Base-by-base conservation (phyloP, 192 early-diverging fungal species). In the Podila clonocystis region DNA sequence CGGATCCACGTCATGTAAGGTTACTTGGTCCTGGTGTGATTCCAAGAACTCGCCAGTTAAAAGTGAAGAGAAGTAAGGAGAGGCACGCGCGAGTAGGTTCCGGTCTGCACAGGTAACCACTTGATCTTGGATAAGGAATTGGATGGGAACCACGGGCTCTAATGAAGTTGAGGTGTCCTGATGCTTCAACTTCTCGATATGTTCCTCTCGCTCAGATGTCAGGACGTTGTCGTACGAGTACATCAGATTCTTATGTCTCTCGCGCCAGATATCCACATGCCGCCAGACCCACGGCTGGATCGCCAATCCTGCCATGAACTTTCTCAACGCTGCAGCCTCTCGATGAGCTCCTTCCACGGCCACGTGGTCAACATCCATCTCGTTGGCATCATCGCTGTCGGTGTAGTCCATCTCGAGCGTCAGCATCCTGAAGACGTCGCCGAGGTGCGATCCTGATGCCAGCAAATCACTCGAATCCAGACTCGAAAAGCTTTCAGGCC, bases 351-450 rank as follows among this genome's bases (percentile, higher is more conserved):
- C 26, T 65, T 48, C 30, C 28, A 19, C 6, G 17, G 5, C 28
- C 15, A 19, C 28, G 15, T 29, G 4, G 41, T 9, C 24, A 4
- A 9, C 7, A 28, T 65, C 30, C 11, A 45, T 55, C 52, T 62
- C 61, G 13, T 63, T 15, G 11, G 1, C 63, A 2, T 30, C 62
- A 11, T 30, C 62, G 5, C 20, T 5, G 31, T 65, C 68, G 30
- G 7, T 60, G 36, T 69, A 80, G 22, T 80, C 70, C 57, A 80
- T 64, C 62, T 80, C 77, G 1, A 80, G 67, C 2, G 77, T 80
- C 45, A 80, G 28, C 77, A 80, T 80, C 49, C 71, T 49, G 28
- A 70, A 68, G 1, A 65, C 58, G 28, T 72, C 60, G 1, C 77
- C 77, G 5, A 80, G 38, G 5, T 64, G 45, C 1, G 70, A 73